A percentile compares a stretch with the other conserved stretches of the same genome.
phyloP scores from a whole-genome alignment of 306 rosid species.

The Urtica urens region DNA sequence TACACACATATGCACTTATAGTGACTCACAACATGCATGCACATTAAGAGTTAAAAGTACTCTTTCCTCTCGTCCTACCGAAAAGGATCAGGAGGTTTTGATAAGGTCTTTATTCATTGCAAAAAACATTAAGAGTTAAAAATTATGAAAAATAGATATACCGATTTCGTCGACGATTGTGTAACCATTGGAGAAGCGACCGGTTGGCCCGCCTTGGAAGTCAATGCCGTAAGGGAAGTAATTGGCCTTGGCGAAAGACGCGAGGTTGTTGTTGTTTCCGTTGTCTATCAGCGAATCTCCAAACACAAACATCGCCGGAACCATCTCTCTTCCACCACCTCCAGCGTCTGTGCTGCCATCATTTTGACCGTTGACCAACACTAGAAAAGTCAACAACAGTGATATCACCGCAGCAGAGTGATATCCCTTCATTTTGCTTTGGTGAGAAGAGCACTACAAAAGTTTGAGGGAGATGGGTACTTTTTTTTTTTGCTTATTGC shows the following conservation, averaged over 20 bases:
- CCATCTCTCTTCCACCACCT: conserved; percentile 25
- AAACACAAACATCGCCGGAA: conserved; percentile 88
- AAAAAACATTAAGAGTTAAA: too few relatives aligned
- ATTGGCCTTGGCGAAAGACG: conserved; percentile 87
- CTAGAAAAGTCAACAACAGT: not conserved
- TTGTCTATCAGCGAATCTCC: conserved; percentile 92
- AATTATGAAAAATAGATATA: not conserved
- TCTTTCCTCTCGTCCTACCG: too few relatives aligned
- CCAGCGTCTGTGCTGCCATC: not conserved
- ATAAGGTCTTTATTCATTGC: too few relatives aligned
- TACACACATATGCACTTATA: too few relatives aligned
- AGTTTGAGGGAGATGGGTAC: not conserved
- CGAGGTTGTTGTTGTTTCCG: conserved; percentile 80
- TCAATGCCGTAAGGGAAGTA: conserved; percentile 88
- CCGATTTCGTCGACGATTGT: conserved; percentile 82
- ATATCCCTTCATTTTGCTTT: too few relatives aligned
- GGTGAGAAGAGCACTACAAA: not conserved
- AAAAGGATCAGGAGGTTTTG: too few relatives aligned
- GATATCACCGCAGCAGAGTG: too few relatives aligned
- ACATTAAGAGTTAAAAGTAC: too few relatives aligned
- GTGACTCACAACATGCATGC: too few relatives aligned
- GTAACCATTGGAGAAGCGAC: conserved; percentile 87
- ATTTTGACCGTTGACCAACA: too few relatives aligned
- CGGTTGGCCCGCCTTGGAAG: conserved; percentile 77
- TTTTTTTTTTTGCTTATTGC: not conserved